Evolutionary conservation across 805 yeast genomes (phyloP).

Genomic region (Zygotorulaspora sp.): DNA sequence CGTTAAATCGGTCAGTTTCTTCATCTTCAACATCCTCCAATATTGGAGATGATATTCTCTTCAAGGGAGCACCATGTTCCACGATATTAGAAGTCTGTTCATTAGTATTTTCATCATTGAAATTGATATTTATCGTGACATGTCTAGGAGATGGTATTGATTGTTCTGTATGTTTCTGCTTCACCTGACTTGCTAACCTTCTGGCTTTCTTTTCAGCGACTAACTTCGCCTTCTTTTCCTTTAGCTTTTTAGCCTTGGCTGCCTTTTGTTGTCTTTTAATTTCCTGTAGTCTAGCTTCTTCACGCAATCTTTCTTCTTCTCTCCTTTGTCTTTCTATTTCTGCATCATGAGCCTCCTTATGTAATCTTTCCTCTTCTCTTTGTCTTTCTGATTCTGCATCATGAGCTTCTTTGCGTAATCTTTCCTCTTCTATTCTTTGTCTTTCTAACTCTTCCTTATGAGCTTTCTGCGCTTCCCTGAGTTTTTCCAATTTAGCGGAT

Average conservation of each 20-base stretch:
- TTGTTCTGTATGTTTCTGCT: neutral
- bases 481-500: neutral
- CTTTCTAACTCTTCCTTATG: neutral
- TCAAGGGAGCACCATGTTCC: conserved; percentile 7
- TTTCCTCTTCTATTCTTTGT: conserved; percentile 4
- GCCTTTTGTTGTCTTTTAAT: conserved; percentile 3
- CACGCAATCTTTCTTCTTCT: conserved; percentile 1
- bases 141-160: conserved; percentile 8
- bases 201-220: conserved; percentile 9
- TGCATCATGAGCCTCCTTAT: neutral
- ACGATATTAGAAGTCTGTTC: neutral
- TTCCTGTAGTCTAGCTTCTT: conserved; percentile 1
- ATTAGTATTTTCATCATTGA: conserved; percentile 1
- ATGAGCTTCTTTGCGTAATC: conserved; percentile 3
- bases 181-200: too few species aligned
- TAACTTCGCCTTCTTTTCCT: conserved; percentile 8
- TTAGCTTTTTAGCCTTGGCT: conserved; percentile 5
- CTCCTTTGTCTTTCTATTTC: neutral
- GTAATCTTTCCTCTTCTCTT: conserved; percentile 3
- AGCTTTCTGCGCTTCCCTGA: conserved; percentile 1
- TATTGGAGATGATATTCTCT: conserved; percentile 16
- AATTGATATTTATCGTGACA: conserved; percentile 11
- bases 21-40: conserved; percentile 36
- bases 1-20: conserved; percentile 28
- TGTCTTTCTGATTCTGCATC: conserved; percentile 7